Conservation (phyloP, 2,329 filamentous ascomycete species). For the Aspergillus udagawae region DNA sequence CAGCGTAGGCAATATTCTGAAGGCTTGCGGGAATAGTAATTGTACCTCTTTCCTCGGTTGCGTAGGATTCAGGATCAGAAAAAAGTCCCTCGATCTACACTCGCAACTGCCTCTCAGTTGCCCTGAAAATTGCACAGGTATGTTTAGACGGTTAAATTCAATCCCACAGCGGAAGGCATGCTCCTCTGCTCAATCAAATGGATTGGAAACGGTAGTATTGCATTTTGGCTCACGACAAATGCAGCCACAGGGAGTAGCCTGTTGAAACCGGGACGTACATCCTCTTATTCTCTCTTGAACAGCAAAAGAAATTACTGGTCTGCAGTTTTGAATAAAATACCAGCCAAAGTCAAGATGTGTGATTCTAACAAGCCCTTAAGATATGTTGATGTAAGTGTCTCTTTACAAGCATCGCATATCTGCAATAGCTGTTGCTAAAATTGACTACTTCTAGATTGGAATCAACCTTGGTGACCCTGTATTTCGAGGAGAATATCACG, state of each 20-base stretch:
- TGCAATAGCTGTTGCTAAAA: conserved; percentile 11
- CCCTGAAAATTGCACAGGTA: conserved; percentile 4
- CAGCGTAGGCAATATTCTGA: conserved; percentile 10
- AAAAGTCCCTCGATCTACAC: not conserved
- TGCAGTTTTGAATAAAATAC: conserved; percentile 4
- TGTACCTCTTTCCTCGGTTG: conserved; percentile 5
- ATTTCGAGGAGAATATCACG: conserved; percentile 79
- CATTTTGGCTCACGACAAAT: not conserved
- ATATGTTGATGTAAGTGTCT: conserved; percentile 45
- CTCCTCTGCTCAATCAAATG: not conserved
- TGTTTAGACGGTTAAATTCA: not conserved
- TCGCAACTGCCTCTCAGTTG: not conserved
- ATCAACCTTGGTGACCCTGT: conserved; percentile 95
- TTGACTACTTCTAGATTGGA: conserved; percentile 57
- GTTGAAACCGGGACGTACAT: not conserved
- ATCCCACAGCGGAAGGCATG: not conserved
- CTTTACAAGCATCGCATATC: not conserved
- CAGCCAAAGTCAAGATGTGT: conserved; percentile 27
- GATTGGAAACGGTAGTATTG: not conserved
- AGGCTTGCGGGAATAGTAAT: conserved; percentile 10
- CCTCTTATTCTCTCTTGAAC: conserved; percentile 1
- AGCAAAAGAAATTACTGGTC: conserved; percentile 9
- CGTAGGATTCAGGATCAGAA: conserved; percentile 6
- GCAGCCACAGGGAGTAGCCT: not conserved
- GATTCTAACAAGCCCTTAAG: conserved; percentile 32